These are phyloP conservation scores for Penicillium sp. DNA, from an alignment of 2,329 filamentous ascomycete genomes.

Conservation along the genomic window DNA sequence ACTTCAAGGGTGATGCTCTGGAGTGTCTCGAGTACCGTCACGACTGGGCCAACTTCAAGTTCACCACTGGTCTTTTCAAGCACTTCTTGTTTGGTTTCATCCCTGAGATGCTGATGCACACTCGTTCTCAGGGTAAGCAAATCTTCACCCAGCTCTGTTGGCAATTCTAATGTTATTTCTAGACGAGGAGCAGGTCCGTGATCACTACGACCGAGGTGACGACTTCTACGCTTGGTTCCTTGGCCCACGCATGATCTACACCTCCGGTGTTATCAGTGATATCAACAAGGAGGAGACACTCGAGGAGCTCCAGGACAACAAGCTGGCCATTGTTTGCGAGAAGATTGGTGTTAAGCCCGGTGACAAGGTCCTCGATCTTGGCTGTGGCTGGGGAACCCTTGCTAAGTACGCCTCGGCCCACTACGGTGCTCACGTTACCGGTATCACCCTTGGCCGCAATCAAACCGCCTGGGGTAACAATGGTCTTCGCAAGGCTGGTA, in stretches of 20 bases:
- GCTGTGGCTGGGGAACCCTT: conserved; percentile 96
- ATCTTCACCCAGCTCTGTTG: background rate
- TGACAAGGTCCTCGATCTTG: conserved; percentile 86
- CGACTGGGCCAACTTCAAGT: conserved; percentile 94
- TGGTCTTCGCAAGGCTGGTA: conserved; percentile 75
- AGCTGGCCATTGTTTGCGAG: conserved; percentile 90
- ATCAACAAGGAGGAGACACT: conserved; percentile 82
- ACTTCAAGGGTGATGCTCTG: conserved; percentile 90
- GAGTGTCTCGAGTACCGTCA: conserved; percentile 91
- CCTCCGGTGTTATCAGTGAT: conserved; percentile 88
- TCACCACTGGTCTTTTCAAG: conserved; percentile 81
- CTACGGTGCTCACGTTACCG: conserved; percentile 81
- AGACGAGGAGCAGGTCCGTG: conserved; percentile 97
- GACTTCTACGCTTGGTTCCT: conserved; percentile 99
- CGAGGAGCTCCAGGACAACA: conserved; percentile 97
- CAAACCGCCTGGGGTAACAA: conserved; percentile 97
- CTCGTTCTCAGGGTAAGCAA: conserved; percentile 72
- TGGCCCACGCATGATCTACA: conserved; percentile 98
- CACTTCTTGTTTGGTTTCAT: conserved; percentile 86
- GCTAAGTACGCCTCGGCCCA: conserved; percentile 89
- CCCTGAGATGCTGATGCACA: conserved; percentile 89
- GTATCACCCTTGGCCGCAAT: conserved; percentile 91
- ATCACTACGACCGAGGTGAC: conserved; percentile 96
- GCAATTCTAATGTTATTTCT: conserved; percentile 1
- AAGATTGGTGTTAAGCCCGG: conserved; percentile 83